phyloP scores from a whole-genome alignment of 2,329 filamentous ascomycete genomes.

The Raffaelea albimanens region DNA sequence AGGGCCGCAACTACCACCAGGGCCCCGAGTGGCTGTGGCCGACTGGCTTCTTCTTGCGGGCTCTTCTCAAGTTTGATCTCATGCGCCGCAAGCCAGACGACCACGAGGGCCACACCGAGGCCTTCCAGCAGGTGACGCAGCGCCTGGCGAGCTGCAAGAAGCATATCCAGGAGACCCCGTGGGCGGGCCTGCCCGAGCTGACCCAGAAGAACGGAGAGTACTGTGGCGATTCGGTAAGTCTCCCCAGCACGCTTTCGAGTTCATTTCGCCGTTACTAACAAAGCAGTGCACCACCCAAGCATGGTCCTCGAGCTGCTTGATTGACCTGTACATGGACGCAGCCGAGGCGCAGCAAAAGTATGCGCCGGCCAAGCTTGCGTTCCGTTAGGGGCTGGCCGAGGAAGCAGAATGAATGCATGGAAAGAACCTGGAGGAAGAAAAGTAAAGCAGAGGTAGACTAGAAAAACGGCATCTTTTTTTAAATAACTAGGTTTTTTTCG shows the following conservation, averaged over 20 bases:
- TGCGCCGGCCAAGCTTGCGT: not conserved
- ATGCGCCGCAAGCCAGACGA: constrained; percentile 50
- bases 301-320: constrained; percentile 89
- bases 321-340: constrained; percentile 94
- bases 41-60: constrained; percentile 88
- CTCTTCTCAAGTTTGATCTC: constrained; percentile 83
- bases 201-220: constrained; percentile 81
- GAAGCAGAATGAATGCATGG: too few relatives aligned
- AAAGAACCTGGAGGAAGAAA: too few relatives aligned
- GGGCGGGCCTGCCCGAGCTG: constrained; percentile 87
- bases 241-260: not conserved
- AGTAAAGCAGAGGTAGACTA: too few relatives aligned
- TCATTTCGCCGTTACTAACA: constrained; percentile 3
- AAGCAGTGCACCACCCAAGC: constrained; percentile 80
- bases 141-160: constrained; percentile 76
- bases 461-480: too few relatives aligned
- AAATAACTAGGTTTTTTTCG: too few relatives aligned
- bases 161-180: constrained; percentile 68
- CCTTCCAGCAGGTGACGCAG: constrained; percentile 88
- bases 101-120: constrained; percentile 64
- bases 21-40: constrained; percentile 98
- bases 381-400: too few relatives aligned
- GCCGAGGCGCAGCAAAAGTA: constrained; percentile 37
- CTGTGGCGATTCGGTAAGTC: constrained; percentile 78
- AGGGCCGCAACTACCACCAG: constrained; percentile 96